A percentile compares a stretch with the other conserved stretches of the same genome.
Conservation (phyloP, 805 yeast species). For the Lipomyces yamadae region DNA sequence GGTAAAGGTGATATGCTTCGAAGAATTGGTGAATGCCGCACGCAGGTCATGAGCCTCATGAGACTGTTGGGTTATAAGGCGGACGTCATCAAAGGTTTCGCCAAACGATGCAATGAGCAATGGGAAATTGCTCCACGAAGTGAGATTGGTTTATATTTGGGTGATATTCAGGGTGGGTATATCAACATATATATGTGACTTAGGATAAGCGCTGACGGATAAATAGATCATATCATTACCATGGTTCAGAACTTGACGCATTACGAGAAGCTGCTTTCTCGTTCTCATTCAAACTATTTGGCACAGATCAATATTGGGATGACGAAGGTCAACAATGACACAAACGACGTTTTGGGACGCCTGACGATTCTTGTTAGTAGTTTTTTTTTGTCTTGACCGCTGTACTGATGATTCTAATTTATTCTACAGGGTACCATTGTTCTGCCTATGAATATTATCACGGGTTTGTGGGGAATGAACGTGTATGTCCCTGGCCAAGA, state of each 20-base stretch:
- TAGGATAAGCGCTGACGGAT: slow-evolving; percentile 1
- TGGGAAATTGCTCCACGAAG: slow-evolving; percentile 79
- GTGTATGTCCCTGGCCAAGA: slow-evolving; percentile 94
- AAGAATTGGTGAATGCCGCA: slow-evolving; percentile 93
- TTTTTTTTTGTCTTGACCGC: background rate
- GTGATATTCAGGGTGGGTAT: slow-evolving; percentile 73
- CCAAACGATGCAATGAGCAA: slow-evolving; percentile 85
- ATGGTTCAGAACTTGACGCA: slow-evolving; percentile 96
- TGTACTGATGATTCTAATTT: slow-evolving; percentile 1
- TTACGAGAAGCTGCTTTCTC: slow-evolving; percentile 88
- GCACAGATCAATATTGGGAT: slow-evolving; percentile 97
- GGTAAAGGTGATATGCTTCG: slow-evolving; percentile 92
- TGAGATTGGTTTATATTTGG: slow-evolving; percentile 92
- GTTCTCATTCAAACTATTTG: slow-evolving; percentile 94
- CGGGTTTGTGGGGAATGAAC: slow-evolving; percentile 99
- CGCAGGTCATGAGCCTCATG: slow-evolving; percentile 87
- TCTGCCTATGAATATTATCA: slow-evolving; percentile 89
- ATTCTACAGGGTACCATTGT: slow-evolving; percentile 83
- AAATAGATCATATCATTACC: slow-evolving; percentile 86
- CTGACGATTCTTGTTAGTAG: slow-evolving; percentile 59
- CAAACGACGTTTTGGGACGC: slow-evolving; percentile 94
- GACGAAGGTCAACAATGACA: slow-evolving; percentile 95
- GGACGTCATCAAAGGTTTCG: slow-evolving; percentile 95
- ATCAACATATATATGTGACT: background rate
- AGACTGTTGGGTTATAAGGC: slow-evolving; percentile 89